phyloP scores from a whole-genome alignment of 208 protist genomes.

The Trichomonas tenax region DNA sequence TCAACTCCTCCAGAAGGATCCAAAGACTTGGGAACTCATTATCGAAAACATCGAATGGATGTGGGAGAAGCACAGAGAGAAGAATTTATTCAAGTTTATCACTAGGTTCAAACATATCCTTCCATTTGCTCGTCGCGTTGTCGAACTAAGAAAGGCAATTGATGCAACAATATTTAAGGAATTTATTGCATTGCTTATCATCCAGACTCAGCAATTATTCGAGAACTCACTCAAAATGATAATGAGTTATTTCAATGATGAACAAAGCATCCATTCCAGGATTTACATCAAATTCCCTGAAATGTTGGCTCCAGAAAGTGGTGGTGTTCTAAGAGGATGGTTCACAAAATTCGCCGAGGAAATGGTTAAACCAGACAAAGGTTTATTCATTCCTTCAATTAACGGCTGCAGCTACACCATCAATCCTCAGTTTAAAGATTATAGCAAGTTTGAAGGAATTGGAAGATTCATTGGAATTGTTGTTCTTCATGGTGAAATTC shows the following conservation, averaged over 20 bases:
- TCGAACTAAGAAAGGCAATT: background rate
- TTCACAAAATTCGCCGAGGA: background rate
- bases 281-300: background rate
- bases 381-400: background rate
- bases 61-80: background rate
- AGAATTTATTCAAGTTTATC: background rate
- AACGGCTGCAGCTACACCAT: background rate
- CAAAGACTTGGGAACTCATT: background rate
- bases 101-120: background rate
- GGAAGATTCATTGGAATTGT: background rate
- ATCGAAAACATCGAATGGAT: background rate
- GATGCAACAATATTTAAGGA: background rate
- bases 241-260: background rate
- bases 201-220: background rate
- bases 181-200: background rate
- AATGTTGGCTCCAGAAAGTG: background rate
- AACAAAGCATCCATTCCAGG: background rate
- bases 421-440: background rate
- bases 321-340: background rate
- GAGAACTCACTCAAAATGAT: background rate
- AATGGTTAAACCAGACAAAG: background rate
- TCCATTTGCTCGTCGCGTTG: background rate
- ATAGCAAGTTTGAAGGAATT: background rate
- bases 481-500: background rate
- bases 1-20: background rate